phyloP scores from a whole-genome alignment of 306 rosid species.

The Prunus mira region DNA sequence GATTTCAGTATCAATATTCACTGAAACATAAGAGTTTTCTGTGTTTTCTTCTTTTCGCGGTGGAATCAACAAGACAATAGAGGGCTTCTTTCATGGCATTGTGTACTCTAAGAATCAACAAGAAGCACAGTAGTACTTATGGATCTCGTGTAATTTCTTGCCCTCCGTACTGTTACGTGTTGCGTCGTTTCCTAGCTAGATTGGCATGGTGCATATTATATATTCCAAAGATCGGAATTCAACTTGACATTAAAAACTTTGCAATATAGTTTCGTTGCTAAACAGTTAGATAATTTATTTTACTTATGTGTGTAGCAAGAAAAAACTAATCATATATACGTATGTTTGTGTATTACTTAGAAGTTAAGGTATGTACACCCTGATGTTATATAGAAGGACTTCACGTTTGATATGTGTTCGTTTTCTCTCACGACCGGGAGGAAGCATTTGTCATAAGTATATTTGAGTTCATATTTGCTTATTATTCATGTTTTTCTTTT shows the following conservation, averaged over 20 bases:
- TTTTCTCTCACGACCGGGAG: too few species aligned
- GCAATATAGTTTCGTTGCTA: neutral
- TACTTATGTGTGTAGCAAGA: neutral
- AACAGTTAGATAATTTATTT: neutral
- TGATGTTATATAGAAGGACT: too few species aligned
- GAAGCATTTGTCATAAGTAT: neutral
- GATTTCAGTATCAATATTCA: neutral
- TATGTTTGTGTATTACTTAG: too few species aligned
- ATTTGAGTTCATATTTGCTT: neutral
- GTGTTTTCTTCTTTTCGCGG: neutral
- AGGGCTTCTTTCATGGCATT: neutral
- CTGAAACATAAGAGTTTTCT: neutral
- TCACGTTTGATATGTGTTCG: too few species aligned
- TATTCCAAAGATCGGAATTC: too few species aligned
- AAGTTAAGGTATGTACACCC: too few species aligned
- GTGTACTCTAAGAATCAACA: neutral
- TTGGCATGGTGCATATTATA: neutral
- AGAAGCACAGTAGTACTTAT: neutral
- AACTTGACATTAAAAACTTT: too few species aligned
- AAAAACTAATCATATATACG: neutral
- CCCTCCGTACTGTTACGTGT: neutral
- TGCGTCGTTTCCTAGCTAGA: neutral
- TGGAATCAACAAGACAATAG: neutral
- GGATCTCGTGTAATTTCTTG: neutral
- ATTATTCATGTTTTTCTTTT: neutral